Evolutionary conservation across 106 monocot species (phyloP).

Genomic region (Dendrobium nobile): DNA sequence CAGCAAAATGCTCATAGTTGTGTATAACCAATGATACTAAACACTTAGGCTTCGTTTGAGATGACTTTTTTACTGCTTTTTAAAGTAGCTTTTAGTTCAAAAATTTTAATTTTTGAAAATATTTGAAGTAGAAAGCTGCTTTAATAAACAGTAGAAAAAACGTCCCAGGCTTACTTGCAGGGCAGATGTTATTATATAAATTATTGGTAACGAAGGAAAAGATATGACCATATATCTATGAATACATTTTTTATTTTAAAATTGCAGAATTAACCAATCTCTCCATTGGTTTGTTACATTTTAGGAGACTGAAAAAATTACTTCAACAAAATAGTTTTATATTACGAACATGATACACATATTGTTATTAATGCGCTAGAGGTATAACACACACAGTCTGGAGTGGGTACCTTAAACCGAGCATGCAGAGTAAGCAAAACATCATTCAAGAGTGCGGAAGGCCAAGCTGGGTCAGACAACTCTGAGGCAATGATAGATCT

Average conservation of each 20-base stretch:
- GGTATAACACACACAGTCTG: background rate
- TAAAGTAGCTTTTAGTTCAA: no score
- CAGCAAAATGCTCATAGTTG: background rate
- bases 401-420: constrained; percentile 73
- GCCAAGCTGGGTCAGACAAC: constrained; percentile 93
- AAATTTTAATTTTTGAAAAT: no score
- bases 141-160: no score
- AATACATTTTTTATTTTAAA: background rate
- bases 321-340: background rate
- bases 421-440: constrained; percentile 92
- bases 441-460: constrained; percentile 81
- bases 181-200: background rate
- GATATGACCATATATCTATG: background rate
- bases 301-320: background rate
- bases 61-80: no score
- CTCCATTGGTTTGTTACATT: background rate
- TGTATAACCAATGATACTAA: background rate
- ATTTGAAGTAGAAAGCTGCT: no score
- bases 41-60: no score
- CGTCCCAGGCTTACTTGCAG: no score
- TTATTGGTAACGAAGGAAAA: background rate
- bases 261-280: background rate
- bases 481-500: constrained; percentile 89
- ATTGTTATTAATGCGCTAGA: background rate
- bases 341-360: background rate